Conservation (phyloP, 106 monocot genomes). For the Dioscorea zingiberensis region DNA sequence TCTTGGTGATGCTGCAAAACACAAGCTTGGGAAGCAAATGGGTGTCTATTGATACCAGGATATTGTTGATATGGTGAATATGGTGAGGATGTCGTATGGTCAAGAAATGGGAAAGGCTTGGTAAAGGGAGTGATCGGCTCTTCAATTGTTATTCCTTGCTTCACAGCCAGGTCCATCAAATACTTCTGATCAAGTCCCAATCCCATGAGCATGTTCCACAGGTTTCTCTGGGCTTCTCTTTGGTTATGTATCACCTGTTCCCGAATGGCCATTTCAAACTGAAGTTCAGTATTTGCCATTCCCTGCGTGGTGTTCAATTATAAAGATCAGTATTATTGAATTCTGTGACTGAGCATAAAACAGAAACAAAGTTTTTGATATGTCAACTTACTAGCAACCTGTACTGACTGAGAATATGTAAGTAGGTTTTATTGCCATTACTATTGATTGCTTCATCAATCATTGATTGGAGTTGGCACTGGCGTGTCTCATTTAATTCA, state of each 20-base stretch:
- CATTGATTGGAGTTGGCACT: conserved; percentile 78
- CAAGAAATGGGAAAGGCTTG: conserved; percentile 21
- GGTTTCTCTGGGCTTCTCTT: conserved; percentile 69
- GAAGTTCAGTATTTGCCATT: conserved; percentile 92
- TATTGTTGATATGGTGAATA: conserved; percentile 6
- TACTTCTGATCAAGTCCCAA: conserved; percentile 83
- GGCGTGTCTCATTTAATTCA: conserved; percentile 68
- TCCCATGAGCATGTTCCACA: conserved; percentile 86
- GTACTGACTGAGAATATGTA: conserved; percentile 94
- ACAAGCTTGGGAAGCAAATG: conserved; percentile 29
- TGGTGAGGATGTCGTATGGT: conserved; percentile 11
- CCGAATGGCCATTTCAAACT: conserved; percentile 96
- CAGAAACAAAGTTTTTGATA: background rate
- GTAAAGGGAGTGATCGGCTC: conserved; percentile 35
- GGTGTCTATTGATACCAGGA: conserved; percentile 11
- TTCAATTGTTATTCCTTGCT: conserved; percentile 81
- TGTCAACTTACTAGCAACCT: conserved; percentile 70
- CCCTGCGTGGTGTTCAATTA: conserved; percentile 36
- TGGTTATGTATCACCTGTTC: conserved; percentile 95
- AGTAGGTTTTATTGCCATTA: conserved; percentile 84
- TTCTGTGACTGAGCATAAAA: background rate
- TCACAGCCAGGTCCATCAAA: conserved; percentile 63
- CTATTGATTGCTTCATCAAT: conserved; percentile 89
- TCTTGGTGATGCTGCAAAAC: conserved; percentile 54
- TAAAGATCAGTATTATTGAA: background rate